Percentiles rank a stretch among this genome's conserved stretches.
These are phyloP conservation scores for Ganoderma boninense DNA, from an alignment of 1,284 basidiomycete species.

Conservation along the genomic window DNA sequence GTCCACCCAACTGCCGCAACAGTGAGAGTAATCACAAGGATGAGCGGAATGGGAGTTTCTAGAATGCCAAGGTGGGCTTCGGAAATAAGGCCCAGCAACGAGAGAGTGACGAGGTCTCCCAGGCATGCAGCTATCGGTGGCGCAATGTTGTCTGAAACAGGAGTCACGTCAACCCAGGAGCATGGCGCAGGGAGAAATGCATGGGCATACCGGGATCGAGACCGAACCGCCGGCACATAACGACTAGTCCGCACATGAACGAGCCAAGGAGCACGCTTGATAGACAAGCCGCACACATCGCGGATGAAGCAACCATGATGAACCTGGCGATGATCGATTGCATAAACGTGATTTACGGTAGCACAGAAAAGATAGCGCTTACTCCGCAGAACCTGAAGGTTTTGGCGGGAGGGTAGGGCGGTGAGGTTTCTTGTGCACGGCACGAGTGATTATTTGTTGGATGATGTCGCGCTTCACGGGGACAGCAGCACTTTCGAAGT, in stretches of 20 bases:
- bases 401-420: slow-evolving; percentile 22
- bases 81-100: slow-evolving; percentile 75
- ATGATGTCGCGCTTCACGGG: not conserved
- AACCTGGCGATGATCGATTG: slow-evolving; percentile 54
- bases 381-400: slow-evolving; percentile 63
- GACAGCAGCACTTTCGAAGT: not conserved
- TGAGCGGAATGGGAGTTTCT: slow-evolving; percentile 65
- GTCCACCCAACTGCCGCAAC: slow-evolving; percentile 64
- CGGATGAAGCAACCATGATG: slow-evolving; percentile 86
- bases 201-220: slow-evolving; percentile 81
- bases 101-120: slow-evolving; percentile 91
- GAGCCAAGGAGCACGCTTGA: slow-evolving; percentile 86
- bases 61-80: slow-evolving; percentile 71
- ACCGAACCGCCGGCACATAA: slow-evolving; percentile 79
- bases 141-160: slow-evolving; percentile 86
- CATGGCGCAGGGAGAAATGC: slow-evolving; percentile 4
- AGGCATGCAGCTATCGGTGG: slow-evolving; percentile 93
- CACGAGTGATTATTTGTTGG: slow-evolving; percentile 13
- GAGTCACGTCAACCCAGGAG: slow-evolving; percentile 10
- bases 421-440: slow-evolving; percentile 29
- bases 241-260: slow-evolving; percentile 91
- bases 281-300: slow-evolving; percentile 88
- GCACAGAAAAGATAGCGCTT: slow-evolving; percentile 36
- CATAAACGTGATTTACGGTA: not conserved
- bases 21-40: slow-evolving; percentile 64